Percentiles rank a stretch among this genome's conserved stretches.
Conservation (phyloP, 73 alveolate genomes). For the Paramecium bursaria region DNA sequence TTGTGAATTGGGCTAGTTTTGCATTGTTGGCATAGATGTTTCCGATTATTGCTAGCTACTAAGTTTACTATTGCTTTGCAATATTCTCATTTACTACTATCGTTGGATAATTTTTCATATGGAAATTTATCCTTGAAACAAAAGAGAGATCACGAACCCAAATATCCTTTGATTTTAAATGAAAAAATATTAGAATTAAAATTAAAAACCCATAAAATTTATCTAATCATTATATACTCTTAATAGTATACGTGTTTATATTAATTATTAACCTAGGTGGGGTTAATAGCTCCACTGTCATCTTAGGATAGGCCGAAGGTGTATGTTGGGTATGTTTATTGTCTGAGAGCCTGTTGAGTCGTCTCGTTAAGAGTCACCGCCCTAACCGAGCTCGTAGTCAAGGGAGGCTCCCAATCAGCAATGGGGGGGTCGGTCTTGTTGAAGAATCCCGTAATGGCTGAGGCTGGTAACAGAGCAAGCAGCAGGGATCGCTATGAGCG, state of each 20-base stretch:
- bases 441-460: slow-evolving; percentile 56
- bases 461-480: slow-evolving; percentile 69
- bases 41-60: too few relatives aligned
- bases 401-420: slow-evolving; percentile 27
- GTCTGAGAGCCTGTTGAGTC: slow-evolving; percentile 63
- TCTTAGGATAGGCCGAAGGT: slow-evolving; percentile 48
- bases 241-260: too few relatives aligned
- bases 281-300: slow-evolving; percentile 53
- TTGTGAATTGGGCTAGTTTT: neutral
- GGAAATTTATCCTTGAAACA: too few relatives aligned
- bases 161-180: too few relatives aligned
- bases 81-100: too few relatives aligned
- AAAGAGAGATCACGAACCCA: too few relatives aligned
- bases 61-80: too few relatives aligned
- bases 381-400: slow-evolving; percentile 68
- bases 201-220: too few relatives aligned
- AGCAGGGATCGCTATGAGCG: slow-evolving; percentile 63
- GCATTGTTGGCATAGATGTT: neutral
- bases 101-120: too few relatives aligned
- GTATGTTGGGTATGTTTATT: slow-evolving; percentile 45
- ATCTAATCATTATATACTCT: too few relatives aligned
- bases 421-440: slow-evolving; percentile 51
- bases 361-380: slow-evolving; percentile 66
- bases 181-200: too few relatives aligned
- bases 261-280: slow-evolving; percentile 39